phyloP scores from a whole-genome alignment of 306 rosid genomes.

The Fragaria vesca region DNA sequence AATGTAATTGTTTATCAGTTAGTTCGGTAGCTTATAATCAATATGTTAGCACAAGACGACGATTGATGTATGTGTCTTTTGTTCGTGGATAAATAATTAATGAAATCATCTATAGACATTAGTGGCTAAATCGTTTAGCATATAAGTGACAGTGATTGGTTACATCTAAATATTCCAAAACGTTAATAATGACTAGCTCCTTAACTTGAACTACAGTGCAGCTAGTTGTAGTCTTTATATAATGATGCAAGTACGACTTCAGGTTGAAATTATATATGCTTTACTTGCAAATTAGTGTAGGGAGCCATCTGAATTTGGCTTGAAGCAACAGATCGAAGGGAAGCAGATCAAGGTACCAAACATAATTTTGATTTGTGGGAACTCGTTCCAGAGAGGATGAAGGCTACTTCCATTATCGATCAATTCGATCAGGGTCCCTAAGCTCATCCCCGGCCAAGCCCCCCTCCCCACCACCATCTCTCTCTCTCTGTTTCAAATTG shows the following conservation, averaged over 20 bases:
- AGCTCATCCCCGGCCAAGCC: neutral
- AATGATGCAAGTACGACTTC: slow-evolving; percentile 2
- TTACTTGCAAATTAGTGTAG: slow-evolving; percentile 41
- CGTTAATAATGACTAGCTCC: neutral
- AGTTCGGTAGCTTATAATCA: too few species aligned
- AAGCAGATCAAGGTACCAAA: slow-evolving; percentile 23
- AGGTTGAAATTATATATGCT: slow-evolving; percentile 20
- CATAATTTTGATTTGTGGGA: slow-evolving; percentile 43
- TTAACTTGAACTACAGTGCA: neutral
- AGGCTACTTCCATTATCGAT: slow-evolving; percentile 63
- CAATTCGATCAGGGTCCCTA: slow-evolving; percentile 40
- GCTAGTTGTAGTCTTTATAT: neutral
- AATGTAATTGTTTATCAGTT: too few species aligned
- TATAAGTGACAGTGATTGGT: too few species aligned
- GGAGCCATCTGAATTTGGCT: slow-evolving; percentile 30
- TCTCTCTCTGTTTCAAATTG: slow-evolving; percentile 27
- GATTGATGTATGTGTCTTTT: too few species aligned
- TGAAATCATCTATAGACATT: too few species aligned
- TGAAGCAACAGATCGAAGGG: slow-evolving; percentile 43
- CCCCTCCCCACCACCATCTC: neutral
- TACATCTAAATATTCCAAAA: neutral
- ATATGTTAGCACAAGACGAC: too few species aligned
- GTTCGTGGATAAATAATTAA: too few species aligned
- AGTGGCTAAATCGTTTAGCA: too few species aligned
- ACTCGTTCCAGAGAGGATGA: slow-evolving; percentile 67